Conservation (phyloP, 257 asterid species). For the Salvia miltiorrhiza region DNA sequence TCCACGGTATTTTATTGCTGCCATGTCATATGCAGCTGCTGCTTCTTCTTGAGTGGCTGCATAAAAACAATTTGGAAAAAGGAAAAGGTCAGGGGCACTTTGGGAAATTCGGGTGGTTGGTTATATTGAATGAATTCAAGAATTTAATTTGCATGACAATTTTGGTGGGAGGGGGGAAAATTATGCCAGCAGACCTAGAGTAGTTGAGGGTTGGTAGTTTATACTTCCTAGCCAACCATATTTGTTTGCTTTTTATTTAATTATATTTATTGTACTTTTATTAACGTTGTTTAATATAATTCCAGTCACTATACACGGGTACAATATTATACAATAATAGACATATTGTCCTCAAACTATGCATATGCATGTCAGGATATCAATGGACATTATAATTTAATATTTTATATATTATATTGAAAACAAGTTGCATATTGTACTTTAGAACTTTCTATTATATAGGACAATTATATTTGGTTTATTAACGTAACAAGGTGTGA, state of each 20-base stretch:
- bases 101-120: slow-evolving; percentile 3
- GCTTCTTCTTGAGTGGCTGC: slow-evolving; percentile 98
- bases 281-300: not conserved
- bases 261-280: not conserved
- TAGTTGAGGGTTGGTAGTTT: slow-evolving; percentile 77
- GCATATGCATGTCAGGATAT: too few species aligned
- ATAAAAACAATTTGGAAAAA: not conserved
- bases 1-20: slow-evolving; percentile 94
- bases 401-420: not conserved
- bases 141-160: slow-evolving; percentile 46
- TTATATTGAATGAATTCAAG: slow-evolving; percentile 27
- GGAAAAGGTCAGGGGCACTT: not conserved
- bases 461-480: slow-evolving; percentile 14
- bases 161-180: slow-evolving; percentile 39
- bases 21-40: slow-evolving; percentile 91
- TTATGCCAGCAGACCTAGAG: slow-evolving; percentile 42
- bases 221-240: slow-evolving; percentile 46
- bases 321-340: not conserved
- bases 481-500: slow-evolving; percentile 35
- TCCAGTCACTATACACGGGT: not conserved
- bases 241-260: slow-evolving; percentile 28
- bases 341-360: not conserved
- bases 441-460: too few species aligned
- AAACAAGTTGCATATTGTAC: too few species aligned
- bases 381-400: not conserved